Evolutionary conservation across 2,329 filamentous ascomycete genomes (phyloP).

Genomic region (Botrytis fabae): DNA sequence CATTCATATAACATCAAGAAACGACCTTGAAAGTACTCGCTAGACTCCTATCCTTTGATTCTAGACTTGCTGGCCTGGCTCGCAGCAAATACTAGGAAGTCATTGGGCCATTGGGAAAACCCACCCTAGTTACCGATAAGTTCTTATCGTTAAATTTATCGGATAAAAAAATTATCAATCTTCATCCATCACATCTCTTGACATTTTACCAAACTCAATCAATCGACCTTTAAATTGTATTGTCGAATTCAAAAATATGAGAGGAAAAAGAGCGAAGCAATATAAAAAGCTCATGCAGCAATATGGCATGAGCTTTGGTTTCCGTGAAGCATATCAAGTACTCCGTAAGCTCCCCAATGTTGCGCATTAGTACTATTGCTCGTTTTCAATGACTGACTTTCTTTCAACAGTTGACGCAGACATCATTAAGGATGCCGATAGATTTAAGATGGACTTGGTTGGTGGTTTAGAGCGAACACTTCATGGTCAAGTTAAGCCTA

Average conservation of each 20-base stretch:
- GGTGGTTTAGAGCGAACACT: conserved; percentile 76
- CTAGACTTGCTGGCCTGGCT: conserved; percentile 1
- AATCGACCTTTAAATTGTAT: background rate
- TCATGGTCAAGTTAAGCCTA: conserved; percentile 81
- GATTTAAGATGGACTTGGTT: conserved; percentile 87
- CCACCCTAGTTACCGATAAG: conserved; percentile 24
- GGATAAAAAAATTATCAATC: conserved; percentile 23
- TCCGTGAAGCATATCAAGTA: conserved; percentile 92
- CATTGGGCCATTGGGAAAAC: background rate
- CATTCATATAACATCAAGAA: background rate
- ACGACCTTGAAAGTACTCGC: background rate
- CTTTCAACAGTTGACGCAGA: conserved; percentile 70
- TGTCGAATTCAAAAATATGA: conserved; percentile 49
- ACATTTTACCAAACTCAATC: conserved; percentile 9
- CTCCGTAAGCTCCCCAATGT: conserved; percentile 53
- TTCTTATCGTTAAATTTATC: conserved; percentile 29
- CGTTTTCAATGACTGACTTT: conserved; percentile 23
- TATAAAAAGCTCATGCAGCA: conserved; percentile 93
- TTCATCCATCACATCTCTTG: conserved; percentile 10
- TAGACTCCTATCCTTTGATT: conserved; percentile 1
- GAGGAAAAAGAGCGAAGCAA: conserved; percentile 68
- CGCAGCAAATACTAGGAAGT: background rate
- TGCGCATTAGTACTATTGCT: background rate
- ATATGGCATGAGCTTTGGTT: conserved; percentile 83
- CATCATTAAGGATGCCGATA: conserved; percentile 77